Conservation (phyloP, 306 rosid genomes). For the Sophora flavescens region DNA sequence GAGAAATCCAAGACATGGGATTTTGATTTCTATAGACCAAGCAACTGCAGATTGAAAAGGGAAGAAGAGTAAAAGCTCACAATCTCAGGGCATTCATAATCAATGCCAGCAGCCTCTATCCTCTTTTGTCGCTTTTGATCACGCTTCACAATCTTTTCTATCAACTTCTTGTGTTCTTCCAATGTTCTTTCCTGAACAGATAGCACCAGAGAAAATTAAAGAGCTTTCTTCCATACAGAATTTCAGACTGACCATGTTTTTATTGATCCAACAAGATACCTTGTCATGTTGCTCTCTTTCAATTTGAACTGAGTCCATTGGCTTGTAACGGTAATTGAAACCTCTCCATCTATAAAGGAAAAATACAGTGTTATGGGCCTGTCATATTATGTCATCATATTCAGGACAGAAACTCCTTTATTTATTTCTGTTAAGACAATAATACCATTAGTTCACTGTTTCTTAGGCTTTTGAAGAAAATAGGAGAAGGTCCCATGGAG, state of each 20-base stretch:
- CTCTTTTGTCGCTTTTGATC: conserved; percentile 64
- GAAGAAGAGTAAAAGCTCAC: conserved; percentile 52
- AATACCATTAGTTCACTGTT: neutral
- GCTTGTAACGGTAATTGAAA: conserved; percentile 61
- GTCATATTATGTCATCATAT: neutral
- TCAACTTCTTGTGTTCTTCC: conserved; percentile 58
- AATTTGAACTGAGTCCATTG: conserved; percentile 65
- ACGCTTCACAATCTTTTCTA: conserved; percentile 59
- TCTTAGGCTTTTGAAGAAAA: neutral
- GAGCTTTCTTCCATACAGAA: neutral
- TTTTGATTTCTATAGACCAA: neutral
- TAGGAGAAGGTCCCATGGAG: neutral
- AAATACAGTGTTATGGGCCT: neutral
- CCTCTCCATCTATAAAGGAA: conserved; percentile 74
- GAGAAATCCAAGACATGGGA: neutral
- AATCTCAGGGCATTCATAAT: conserved; percentile 85
- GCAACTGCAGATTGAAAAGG: neutral
- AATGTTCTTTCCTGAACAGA: conserved; percentile 61
- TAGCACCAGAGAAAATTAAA: conserved; percentile 2
- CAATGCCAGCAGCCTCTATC: conserved; percentile 86
- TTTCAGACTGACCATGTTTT: neutral
- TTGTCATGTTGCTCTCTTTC: conserved; percentile 68
- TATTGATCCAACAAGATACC: conserved; percentile 51
- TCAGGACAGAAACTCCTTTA: neutral
- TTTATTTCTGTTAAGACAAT: neutral